These are phyloP conservation scores for Sarocladiaceae sp. DNA, from an alignment of 2,329 filamentous ascomycete species.

Conservation along the genomic window DNA sequence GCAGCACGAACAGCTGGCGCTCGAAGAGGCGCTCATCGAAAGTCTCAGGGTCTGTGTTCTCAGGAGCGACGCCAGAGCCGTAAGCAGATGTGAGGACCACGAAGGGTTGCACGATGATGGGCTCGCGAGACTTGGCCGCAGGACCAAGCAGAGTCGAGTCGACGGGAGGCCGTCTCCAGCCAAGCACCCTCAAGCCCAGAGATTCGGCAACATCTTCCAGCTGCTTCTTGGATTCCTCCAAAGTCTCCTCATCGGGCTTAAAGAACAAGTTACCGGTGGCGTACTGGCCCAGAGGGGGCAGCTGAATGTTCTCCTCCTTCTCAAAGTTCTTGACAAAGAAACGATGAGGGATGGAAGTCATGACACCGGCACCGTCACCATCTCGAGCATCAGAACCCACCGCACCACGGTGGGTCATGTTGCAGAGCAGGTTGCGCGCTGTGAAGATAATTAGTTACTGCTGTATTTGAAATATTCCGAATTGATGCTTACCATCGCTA, in stretches of 20 bases:
- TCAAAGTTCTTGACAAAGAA: conserved; percentile 99
- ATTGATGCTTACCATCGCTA: conserved; percentile 66
- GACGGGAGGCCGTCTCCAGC: conserved; percentile 92
- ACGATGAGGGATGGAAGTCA: conserved; percentile 97
- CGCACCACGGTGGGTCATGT: conserved; percentile 99
- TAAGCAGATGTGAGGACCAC: conserved; percentile 85
- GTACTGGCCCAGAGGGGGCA: conserved; percentile 89
- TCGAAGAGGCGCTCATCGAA: conserved; percentile 89
- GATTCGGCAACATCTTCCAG: conserved; percentile 92
- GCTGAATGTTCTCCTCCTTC: conserved; percentile 79
- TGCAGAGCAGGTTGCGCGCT: conserved; percentile 86
- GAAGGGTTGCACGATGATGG: conserved; percentile 91
- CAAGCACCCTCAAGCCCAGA: conserved; percentile 83
- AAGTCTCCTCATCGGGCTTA: conserved; percentile 87
- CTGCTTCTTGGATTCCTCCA: conserved; percentile 85
- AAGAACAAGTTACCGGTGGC: conserved; percentile 98
- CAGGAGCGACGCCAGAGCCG: conserved; percentile 73
- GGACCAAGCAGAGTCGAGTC: conserved; percentile 92
- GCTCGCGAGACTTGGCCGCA: conserved; percentile 89
- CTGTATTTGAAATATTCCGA: conserved; percentile 29
- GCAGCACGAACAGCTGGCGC: conserved; percentile 86
- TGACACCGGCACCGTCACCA: conserved; percentile 96
- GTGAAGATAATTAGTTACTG: conserved; percentile 36
- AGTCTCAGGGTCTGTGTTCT: conserved; percentile 69
- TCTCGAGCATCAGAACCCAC: conserved; percentile 97